Evolutionary conservation across 116 monocot genomes (phyloP).

Genomic region (Papilionanthe hybrid): DNA sequence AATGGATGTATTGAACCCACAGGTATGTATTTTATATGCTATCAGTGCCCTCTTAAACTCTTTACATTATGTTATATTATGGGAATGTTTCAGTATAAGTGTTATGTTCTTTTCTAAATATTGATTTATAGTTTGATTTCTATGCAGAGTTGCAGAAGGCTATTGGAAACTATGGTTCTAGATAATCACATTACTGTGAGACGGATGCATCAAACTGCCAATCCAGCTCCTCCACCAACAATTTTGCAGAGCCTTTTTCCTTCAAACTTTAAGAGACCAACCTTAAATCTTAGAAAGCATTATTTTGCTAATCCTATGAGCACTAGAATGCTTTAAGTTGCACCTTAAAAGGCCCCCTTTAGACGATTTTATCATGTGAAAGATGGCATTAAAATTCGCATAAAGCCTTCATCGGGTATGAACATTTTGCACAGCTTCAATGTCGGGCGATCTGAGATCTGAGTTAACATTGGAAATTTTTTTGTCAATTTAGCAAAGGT

Average conservation of each 20-base stretch:
- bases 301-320: conserved; percentile 33
- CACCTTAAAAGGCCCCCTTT: not conserved
- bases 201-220: conserved; percentile 8
- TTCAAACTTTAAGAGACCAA: conserved; percentile 2
- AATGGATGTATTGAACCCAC: conserved; percentile 92
- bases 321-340: conserved; percentile 7
- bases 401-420: not conserved
- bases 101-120: not conserved
- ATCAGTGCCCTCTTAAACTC: not conserved
- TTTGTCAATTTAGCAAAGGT: no score
- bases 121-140: not conserved
- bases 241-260: conserved; percentile 15
- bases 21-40: conserved; percentile 35
- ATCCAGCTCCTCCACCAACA: conserved; percentile 2
- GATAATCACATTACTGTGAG: conserved; percentile 17
- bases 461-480: not conserved
- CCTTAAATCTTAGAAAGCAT: conserved; percentile 13
- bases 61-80: not conserved
- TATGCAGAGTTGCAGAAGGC: conserved; percentile 15
- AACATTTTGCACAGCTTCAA: no score
- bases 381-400: not conserved
- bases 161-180: conserved; percentile 17
- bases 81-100: not conserved
- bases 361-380: not conserved
- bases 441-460: no score